phyloP scores from a whole-genome alignment of 768 basidiomycete species.

The Butyriboletus loyo region DNA sequence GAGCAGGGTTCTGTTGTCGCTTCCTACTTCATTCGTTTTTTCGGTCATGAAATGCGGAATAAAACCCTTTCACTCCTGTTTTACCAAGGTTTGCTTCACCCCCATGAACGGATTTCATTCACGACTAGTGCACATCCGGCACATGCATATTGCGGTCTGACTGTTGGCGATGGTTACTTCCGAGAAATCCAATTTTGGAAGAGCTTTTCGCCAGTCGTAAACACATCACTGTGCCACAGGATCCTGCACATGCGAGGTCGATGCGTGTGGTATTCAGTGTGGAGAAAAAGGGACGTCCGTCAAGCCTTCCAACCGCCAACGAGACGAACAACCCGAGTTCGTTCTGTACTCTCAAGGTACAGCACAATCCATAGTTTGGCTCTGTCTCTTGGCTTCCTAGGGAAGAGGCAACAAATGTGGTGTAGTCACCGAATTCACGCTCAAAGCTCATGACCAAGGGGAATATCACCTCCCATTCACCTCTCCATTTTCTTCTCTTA shows the following conservation, averaged over 20 bases:
- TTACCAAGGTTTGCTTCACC: too few species aligned
- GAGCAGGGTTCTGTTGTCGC: too few species aligned
- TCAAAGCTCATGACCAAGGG: too few species aligned
- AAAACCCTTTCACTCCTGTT: too few species aligned
- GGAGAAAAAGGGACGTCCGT: too few species aligned
- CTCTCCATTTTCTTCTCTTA: background rate
- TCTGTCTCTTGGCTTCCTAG: background rate
- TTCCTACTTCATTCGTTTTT: too few species aligned
- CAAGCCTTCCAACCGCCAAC: background rate
- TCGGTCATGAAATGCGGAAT: too few species aligned
- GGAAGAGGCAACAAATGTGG: conserved; percentile 29
- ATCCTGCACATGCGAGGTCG: too few species aligned
- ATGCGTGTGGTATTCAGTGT: background rate
- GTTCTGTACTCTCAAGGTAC: conserved; percentile 8
- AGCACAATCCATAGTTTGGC: background rate
- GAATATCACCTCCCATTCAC: background rate
- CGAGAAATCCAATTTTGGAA: too few species aligned
- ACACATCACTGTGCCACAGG: background rate
- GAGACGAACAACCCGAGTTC: background rate
- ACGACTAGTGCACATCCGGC: too few species aligned
- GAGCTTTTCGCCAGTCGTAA: too few species aligned
- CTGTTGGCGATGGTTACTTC: background rate
- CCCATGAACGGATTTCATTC: too few species aligned
- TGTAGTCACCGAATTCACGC: conserved; percentile 25
- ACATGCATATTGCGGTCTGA: background rate